A percentile compares a stretch with the other conserved stretches of the same genome.
Conservation (phyloP, 805 yeast genomes). For the Zygotorulaspora florentina region DNA sequence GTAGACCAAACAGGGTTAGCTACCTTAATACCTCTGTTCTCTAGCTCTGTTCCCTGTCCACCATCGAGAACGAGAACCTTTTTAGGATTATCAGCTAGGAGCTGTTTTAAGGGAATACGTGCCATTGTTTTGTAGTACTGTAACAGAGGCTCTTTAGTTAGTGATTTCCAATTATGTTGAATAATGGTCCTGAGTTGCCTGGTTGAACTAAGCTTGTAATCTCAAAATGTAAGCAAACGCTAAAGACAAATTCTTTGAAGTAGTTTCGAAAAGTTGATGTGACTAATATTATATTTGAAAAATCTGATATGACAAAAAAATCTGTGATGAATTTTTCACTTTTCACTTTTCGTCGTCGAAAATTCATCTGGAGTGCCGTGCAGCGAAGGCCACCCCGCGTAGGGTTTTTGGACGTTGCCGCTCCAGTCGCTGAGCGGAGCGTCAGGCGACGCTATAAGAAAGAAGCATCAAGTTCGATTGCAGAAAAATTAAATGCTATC, state of each 20-base stretch:
- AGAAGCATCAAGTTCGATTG: too few relatives aligned
- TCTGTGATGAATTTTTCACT: too few relatives aligned
- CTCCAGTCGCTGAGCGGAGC: too few relatives aligned
- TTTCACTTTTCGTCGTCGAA: too few relatives aligned
- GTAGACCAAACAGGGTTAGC: conserved; percentile 62
- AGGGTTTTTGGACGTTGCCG: too few relatives aligned
- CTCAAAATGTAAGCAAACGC: background rate
- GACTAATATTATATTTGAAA: too few relatives aligned
- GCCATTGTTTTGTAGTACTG: background rate
- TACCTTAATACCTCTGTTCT: conserved; percentile 43
- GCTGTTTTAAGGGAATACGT: conserved; percentile 5
- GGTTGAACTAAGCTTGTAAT: background rate
- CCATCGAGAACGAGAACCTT: conserved; percentile 46
- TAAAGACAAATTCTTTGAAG: background rate
- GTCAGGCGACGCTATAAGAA: too few relatives aligned
- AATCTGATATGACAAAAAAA: too few relatives aligned
- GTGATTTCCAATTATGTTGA: conserved; percentile 3
- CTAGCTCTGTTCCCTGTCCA: conserved; percentile 63
- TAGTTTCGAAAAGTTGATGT: background rate
- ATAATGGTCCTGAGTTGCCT: background rate
- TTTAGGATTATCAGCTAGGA: conserved; percentile 1
- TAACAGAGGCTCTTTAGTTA: background rate
- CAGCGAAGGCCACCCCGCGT: too few relatives aligned
- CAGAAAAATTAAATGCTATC: background rate
- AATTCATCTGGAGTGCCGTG: too few relatives aligned